Conservation (phyloP, 164 flowering plant genomes). For the Vitis rotundifolia region DNA sequence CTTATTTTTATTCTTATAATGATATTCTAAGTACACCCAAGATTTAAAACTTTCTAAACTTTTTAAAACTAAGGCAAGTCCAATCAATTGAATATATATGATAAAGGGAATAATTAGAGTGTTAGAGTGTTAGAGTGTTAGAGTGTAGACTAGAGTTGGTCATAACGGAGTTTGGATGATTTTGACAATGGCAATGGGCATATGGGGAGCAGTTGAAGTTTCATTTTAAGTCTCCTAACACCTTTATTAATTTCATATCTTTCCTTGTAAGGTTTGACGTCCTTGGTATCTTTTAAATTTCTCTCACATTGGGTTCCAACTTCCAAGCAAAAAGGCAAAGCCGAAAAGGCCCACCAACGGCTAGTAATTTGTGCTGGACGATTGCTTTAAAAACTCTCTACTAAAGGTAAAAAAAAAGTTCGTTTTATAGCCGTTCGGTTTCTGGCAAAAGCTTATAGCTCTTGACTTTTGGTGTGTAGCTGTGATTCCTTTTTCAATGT, state of each 20-base stretch:
- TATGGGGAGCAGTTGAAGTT: not conserved
- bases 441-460: not conserved
- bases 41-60: no score
- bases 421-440: conserved; percentile 7
- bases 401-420: not conserved
- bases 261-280: not conserved
- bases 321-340: not conserved
- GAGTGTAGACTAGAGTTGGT: not conserved
- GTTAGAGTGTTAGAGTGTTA: no score
- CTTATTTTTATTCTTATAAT: no score
- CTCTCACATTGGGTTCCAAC: not conserved
- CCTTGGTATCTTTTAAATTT: not conserved
- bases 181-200: not conserved
- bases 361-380: not conserved
- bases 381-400: not conserved
- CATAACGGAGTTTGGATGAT: not conserved
- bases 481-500: not conserved
- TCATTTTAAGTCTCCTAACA: not conserved
- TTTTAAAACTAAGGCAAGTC: no score
- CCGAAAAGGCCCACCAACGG: conserved; percentile 3
- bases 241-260: not conserved
- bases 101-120: no score
- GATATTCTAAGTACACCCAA: no score
- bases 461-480: not conserved
- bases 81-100: no score